phyloP scores from a whole-genome alignment of 2,329 filamentous ascomycete species.

The Torrubiellomyces zombiae region DNA sequence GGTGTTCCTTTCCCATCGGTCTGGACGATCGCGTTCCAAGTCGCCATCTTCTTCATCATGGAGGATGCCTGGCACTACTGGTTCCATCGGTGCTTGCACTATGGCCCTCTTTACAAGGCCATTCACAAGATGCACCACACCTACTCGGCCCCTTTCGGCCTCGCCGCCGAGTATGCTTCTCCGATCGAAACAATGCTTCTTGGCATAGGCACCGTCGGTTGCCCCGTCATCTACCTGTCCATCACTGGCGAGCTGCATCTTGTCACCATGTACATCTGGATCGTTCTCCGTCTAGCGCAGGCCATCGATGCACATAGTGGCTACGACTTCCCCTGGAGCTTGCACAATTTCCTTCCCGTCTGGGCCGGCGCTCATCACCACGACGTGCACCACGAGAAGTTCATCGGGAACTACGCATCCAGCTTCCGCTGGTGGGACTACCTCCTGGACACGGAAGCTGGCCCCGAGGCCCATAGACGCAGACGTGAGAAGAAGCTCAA shows the following conservation, averaged over 20 bases:
- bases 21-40: constrained; percentile 80
- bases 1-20: constrained; percentile 75
- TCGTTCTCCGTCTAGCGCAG: constrained; percentile 82
- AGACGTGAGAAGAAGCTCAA: constrained; percentile 64
- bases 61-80: constrained; percentile 99
- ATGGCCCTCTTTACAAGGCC: constrained; percentile 84
- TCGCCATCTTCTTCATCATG: constrained; percentile 83
- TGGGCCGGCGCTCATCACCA: constrained; percentile 97
- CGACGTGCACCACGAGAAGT: constrained; percentile 93
- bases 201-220: constrained; percentile 68
- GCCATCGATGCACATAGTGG: constrained; percentile 95
- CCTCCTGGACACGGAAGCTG: constrained; percentile 81
- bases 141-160: constrained; percentile 91
- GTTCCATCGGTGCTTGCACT: constrained; percentile 83
- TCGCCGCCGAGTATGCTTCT: constrained; percentile 93
- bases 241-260: constrained; percentile 82
- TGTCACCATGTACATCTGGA: constrained; percentile 96
- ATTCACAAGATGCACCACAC: constrained; percentile 99
- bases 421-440: constrained; percentile 99
- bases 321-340: constrained; percentile 95
- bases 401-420: constrained; percentile 94
- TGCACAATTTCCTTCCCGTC: constrained; percentile 91
- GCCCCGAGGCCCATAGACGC: constrained; percentile 68
- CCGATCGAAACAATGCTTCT: constrained; percentile 95
- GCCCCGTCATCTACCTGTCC: constrained; percentile 69